These are phyloP conservation scores for Candolleomyces aberdarensis DNA, from an alignment of 768 basidiomycete genomes.

Conservation along the genomic window DNA sequence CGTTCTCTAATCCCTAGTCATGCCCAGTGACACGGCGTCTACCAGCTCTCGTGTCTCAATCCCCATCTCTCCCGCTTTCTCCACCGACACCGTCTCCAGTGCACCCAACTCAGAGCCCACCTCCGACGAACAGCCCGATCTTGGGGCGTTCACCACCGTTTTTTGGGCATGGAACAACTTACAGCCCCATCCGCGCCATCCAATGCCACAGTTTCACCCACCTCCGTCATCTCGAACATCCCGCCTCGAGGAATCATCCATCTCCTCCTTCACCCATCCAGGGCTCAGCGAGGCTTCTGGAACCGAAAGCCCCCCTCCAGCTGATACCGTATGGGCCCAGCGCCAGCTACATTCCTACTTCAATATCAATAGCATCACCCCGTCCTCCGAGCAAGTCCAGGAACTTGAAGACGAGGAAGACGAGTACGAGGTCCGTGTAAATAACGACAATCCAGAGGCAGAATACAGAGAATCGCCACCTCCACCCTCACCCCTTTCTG, in stretches of 20 bases:
- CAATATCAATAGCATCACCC: constrained; percentile 20
- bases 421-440: constrained; percentile 11
- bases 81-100: neutral
- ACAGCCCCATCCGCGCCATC: constrained; percentile 44
- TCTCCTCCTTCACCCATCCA: constrained; percentile 26
- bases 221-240: constrained; percentile 11
- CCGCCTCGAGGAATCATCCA: constrained; percentile 6
- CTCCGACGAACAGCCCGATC: constrained; percentile 65
- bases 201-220: constrained; percentile 13
- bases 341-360: constrained; percentile 59
- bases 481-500: constrained; percentile 23
- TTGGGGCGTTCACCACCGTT: constrained; percentile 69
- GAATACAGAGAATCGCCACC: constrained; percentile 13
- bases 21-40: constrained; percentile 1
- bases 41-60: constrained; percentile 5
- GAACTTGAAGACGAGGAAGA: constrained; percentile 10
- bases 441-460: neutral
- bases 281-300: constrained; percentile 22
- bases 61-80: constrained; percentile 6
- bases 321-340: constrained; percentile 60
- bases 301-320: constrained; percentile 10
- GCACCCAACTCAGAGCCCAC: constrained; percentile 25
- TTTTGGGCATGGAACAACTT: constrained; percentile 62
- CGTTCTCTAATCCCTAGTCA: constrained; percentile 1
- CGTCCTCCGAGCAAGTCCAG: constrained; percentile 20